Evolutionary conservation across 306 rosid genomes (phyloP).

Genomic region (Rosa persica): DNA sequence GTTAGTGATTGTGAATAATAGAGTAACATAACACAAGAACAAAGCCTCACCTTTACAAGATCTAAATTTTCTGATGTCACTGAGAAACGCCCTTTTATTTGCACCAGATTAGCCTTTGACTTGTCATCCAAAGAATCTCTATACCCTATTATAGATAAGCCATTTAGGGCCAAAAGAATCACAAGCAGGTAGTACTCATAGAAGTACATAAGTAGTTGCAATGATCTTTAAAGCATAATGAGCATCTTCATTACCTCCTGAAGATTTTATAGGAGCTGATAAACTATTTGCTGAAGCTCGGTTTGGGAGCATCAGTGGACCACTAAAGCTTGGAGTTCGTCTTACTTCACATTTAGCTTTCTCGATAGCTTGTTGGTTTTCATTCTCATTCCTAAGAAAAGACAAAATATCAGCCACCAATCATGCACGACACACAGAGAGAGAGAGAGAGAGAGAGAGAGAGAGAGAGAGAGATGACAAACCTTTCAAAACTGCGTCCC

Average conservation of each 20-base stretch:
- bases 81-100: conserved; percentile 96
- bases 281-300: conserved; percentile 99
- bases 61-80: conserved; percentile 96
- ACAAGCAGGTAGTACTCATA: conserved; percentile 3
- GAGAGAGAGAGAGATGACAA: conserved; percentile 14
- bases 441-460: conserved; percentile 11
- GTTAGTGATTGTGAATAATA: conserved; percentile 43
- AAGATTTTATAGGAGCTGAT: conserved; percentile 95
- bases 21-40: conserved; percentile 12
- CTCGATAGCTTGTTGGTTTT: conserved; percentile 48
- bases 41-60: conserved; percentile 76
- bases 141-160: conserved; percentile 55
- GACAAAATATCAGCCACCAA: conserved; percentile 21
- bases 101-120: conserved; percentile 90
- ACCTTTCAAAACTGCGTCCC: conserved; percentile 61
- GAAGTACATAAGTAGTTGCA: conserved; percentile 22
- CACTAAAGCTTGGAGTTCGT: conserved; percentile 91
- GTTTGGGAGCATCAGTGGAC: conserved; percentile 97
- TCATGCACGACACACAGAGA: background rate
- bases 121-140: conserved; percentile 94
- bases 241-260: conserved; percentile 75
- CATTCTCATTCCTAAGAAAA: conserved; percentile 71
- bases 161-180: conserved; percentile 27
- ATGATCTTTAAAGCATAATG: conserved; percentile 7
- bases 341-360: conserved; percentile 58